Evolutionary conservation across 2,329 filamentous ascomycete species (phyloP).

Genomic region (Hysterium pulicare): DNA sequence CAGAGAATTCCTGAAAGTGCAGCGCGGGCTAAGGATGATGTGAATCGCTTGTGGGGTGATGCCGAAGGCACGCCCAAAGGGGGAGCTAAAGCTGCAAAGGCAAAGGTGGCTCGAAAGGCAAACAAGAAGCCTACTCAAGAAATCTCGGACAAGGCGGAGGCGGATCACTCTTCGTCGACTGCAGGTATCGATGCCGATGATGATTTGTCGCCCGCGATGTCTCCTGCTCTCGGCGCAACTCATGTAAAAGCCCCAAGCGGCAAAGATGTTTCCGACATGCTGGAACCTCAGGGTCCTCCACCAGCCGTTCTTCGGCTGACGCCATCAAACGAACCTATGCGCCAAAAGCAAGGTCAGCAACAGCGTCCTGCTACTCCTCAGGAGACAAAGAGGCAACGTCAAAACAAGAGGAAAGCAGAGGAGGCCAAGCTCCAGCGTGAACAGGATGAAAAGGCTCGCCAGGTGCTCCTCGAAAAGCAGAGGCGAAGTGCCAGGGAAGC

Average conservation of each 20-base stretch:
- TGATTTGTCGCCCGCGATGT: constrained; percentile 68
- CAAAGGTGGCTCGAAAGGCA: constrained; percentile 32
- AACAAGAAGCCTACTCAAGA: constrained; percentile 35
- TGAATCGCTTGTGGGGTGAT: constrained; percentile 21
- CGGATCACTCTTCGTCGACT: constrained; percentile 57
- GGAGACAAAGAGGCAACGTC: constrained; percentile 92
- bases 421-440: constrained; percentile 71
- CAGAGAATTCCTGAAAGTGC: constrained; percentile 2
- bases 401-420: constrained; percentile 87
- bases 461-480: constrained; percentile 75
- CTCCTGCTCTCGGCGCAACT: constrained; percentile 54
- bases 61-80: constrained; percentile 25
- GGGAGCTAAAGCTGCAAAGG: constrained; percentile 20
- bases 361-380: constrained; percentile 53
- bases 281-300: constrained; percentile 66
- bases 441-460: constrained; percentile 75
- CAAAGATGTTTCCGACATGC: constrained; percentile 84
- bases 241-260: constrained; percentile 49
- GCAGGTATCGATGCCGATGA: constrained; percentile 76
- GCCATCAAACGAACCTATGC: constrained; percentile 57
- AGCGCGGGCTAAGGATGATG: constrained; percentile 2
- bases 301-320: constrained; percentile 78
- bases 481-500: constrained; percentile 75
- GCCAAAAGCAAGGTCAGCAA: constrained; percentile 59
- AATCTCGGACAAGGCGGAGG: constrained; percentile 29